A percentile compares a stretch with the other conserved stretches of the same genome.
phyloP scores from a whole-genome alignment of 108 stramenopile species.

The Cyclotella cryptica region DNA sequence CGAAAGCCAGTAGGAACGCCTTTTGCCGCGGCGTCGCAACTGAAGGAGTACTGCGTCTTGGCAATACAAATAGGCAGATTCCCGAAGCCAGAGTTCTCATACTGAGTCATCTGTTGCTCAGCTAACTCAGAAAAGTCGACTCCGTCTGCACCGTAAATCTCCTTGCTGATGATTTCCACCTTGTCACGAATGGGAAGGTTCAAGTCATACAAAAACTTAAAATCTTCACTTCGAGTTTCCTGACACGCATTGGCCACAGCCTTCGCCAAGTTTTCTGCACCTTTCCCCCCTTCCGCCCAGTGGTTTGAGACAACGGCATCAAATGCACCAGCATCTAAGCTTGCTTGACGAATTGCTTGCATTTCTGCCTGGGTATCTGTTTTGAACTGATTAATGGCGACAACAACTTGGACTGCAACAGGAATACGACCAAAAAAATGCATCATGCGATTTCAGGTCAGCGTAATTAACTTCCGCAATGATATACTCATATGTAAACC shows the following conservation, averaged over 20 bases:
- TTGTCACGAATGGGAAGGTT: constrained; percentile 86
- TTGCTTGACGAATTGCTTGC: constrained; percentile 82
- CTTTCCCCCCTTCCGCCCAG: constrained; percentile 97
- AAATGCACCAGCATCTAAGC: constrained; percentile 90
- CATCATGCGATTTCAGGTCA: background rate
- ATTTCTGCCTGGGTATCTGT: constrained; percentile 94
- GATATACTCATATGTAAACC: background rate
- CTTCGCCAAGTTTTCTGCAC: constrained; percentile 90
- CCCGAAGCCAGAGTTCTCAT: constrained; percentile 91
- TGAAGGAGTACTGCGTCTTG: constrained; percentile 99
- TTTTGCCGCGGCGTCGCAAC: constrained; percentile 92
- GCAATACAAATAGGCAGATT: constrained; percentile 98
- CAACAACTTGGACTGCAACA: constrained; percentile 84
- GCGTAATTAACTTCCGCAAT: background rate
- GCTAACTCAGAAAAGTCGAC: constrained; percentile 93
- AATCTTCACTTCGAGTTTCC: constrained; percentile 64
- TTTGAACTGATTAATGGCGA: constrained; percentile 95
- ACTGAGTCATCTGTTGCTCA: constrained; percentile 89
- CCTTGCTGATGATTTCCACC: constrained; percentile 89
- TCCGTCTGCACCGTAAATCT: constrained; percentile 97
- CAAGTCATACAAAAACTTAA: constrained; percentile 92
- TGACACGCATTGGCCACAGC: constrained; percentile 92
- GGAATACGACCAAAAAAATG: background rate
- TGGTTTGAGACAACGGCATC: constrained; percentile 95
- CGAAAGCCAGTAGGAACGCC: constrained; percentile 92